A percentile compares a stretch with the other conserved stretches of the same genome.
These are phyloP conservation scores for Eimeria praecox DNA, from an alignment of 169 alveolate species.

Conservation along the genomic window DNA sequence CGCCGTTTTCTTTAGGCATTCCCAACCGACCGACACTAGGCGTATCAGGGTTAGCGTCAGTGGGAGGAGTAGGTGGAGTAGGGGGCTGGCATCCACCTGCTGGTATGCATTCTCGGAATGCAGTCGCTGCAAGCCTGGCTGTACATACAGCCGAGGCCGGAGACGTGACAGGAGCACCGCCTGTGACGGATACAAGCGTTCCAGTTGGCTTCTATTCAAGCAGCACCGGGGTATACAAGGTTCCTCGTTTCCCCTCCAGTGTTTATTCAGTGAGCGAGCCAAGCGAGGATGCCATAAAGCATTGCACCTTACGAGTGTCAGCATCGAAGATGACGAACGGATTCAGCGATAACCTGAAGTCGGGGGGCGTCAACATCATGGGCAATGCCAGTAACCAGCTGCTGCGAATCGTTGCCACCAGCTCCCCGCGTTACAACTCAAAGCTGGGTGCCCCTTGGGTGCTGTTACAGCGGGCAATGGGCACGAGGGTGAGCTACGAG, in stretches of 20 bases:
- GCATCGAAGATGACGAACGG: slow-evolving; percentile 49
- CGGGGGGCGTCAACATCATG: slow-evolving; percentile 12
- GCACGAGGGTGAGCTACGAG: slow-evolving; percentile 28
- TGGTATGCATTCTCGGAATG: neutral
- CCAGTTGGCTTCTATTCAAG: slow-evolving; percentile 57
- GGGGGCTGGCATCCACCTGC: slow-evolving; percentile 6
- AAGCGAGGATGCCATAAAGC: slow-evolving; percentile 23
- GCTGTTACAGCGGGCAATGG: slow-evolving; percentile 20
- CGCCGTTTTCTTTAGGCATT: neutral
- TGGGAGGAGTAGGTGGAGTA: slow-evolving; percentile 18
- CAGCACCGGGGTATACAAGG: slow-evolving; percentile 13
- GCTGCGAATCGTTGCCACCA: slow-evolving; percentile 47
- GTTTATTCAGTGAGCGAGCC: slow-evolving; percentile 14
- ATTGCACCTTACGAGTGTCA: slow-evolving; percentile 16
- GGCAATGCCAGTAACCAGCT: neutral
- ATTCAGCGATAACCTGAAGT: slow-evolving; percentile 48
- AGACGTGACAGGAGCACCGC: slow-evolving; percentile 20
- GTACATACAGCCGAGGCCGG: slow-evolving; percentile 40
- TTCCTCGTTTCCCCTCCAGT: slow-evolving; percentile 60
- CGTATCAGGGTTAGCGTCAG: neutral
- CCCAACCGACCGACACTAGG: neutral
- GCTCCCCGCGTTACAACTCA: slow-evolving; percentile 56
- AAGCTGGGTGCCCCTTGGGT: slow-evolving; percentile 7
- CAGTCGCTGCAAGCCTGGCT: slow-evolving; percentile 48
- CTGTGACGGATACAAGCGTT: slow-evolving; percentile 45